Conservation (phyloP, 306 rosid species). For the Urtica urens region DNA sequence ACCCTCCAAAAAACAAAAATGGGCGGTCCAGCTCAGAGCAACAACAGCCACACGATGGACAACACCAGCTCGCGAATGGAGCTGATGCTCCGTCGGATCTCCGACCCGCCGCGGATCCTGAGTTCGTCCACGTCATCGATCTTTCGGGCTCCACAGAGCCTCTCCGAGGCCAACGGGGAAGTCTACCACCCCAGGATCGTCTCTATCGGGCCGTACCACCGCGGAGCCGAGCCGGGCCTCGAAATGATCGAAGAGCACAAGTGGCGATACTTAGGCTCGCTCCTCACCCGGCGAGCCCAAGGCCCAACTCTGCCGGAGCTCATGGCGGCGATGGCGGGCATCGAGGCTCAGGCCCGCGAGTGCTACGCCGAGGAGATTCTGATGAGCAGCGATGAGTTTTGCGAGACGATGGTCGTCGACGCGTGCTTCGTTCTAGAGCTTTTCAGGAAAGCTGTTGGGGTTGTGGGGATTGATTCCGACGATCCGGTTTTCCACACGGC, state of each 20-base stretch:
- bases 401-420: slow-evolving; percentile 50
- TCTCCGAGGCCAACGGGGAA: slow-evolving; percentile 33
- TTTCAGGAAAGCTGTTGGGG: slow-evolving; percentile 20
- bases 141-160: slow-evolving; percentile 40
- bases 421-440: slow-evolving; percentile 57
- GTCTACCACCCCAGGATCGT: slow-evolving; percentile 48
- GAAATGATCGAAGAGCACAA: slow-evolving; percentile 55
- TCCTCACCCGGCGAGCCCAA: slow-evolving; percentile 23
- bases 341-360: slow-evolving; percentile 35
- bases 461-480: slow-evolving; percentile 22
- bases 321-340: slow-evolving; percentile 12
- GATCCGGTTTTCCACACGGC: slow-evolving; percentile 39
- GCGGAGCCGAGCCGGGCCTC: slow-evolving; percentile 26
- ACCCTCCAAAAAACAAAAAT: too few relatives aligned
- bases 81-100: slow-evolving; percentile 29
- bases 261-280: slow-evolving; percentile 34
- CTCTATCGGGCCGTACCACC: slow-evolving; percentile 64
- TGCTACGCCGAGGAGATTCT: slow-evolving; percentile 42
- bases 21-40: neutral
- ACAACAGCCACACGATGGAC: neutral
- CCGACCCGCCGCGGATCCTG: slow-evolving; percentile 36
- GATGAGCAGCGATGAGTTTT: slow-evolving; percentile 23
- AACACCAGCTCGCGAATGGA: slow-evolving; percentile 23
- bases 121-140: slow-evolving; percentile 35
- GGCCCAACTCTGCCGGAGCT: slow-evolving; percentile 2